phyloP scores from a whole-genome alignment of 108 stramenopile genomes.

The Chaetoceros tenuissimus region DNA sequence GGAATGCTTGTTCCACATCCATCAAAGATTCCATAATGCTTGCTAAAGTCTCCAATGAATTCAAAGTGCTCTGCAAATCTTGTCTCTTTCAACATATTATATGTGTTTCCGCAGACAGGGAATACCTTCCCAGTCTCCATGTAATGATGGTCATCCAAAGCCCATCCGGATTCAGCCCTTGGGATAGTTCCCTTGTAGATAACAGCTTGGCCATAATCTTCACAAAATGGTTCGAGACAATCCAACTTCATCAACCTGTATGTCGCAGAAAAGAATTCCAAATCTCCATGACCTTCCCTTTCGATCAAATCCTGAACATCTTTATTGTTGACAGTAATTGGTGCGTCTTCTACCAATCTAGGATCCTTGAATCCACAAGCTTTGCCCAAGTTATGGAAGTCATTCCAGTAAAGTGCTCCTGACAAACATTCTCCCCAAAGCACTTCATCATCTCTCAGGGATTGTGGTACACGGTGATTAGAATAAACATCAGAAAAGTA shows the following conservation, averaged over 20 bases:
- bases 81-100: constrained; percentile 82
- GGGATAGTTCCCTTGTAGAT: constrained; percentile 94
- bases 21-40: constrained; percentile 88
- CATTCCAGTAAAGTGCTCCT: constrained; percentile 96
- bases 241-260: constrained; percentile 90
- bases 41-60: constrained; percentile 78
- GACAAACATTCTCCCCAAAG: constrained; percentile 94
- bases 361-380: constrained; percentile 86
- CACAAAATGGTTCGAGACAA: constrained; percentile 83
- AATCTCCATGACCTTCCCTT: constrained; percentile 54
- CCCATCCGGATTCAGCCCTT: constrained; percentile 66
- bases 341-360: constrained; percentile 84
- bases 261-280: constrained; percentile 91
- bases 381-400: constrained; percentile 82
- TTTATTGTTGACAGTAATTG: constrained; percentile 78
- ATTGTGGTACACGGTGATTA: constrained; percentile 82
- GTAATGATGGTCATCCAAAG: constrained; percentile 87
- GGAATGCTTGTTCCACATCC: constrained; percentile 70
- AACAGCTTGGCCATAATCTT: constrained; percentile 95
- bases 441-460: constrained; percentile 61
- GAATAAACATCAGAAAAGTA: constrained; percentile 97
- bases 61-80: constrained; percentile 79
- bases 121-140: constrained; percentile 86
- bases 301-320: constrained; percentile 62
- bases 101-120: constrained; percentile 95